These are phyloP conservation scores for Aphanomyces euteiches DNA, from an alignment of 352 stramenopile genomes.

Conservation along the genomic window DNA sequence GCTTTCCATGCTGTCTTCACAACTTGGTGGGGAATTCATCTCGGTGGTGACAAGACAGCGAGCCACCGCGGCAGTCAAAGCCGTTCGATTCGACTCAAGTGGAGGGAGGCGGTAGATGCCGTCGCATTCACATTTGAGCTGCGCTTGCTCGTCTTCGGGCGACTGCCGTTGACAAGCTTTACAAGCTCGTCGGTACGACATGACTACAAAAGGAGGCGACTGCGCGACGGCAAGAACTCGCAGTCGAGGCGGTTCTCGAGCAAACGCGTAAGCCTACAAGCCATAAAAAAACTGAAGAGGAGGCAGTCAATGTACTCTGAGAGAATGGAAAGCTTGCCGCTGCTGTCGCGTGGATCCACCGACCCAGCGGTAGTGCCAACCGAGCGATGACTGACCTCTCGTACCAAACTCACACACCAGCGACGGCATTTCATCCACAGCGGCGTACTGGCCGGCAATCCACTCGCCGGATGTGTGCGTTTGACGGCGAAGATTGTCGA, in stretches of 20 bases:
- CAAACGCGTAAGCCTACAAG: slow-evolving; percentile 24
- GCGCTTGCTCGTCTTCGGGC: slow-evolving; percentile 18
- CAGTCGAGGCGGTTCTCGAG: neutral
- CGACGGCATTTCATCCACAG: slow-evolving; percentile 9
- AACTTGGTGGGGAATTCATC: neutral
- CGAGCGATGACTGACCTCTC: slow-evolving; percentile 17
- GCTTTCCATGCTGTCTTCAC: slow-evolving; percentile 2
- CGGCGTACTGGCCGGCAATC: slow-evolving; percentile 29
- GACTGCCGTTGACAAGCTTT: slow-evolving; percentile 27
- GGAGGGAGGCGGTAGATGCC: slow-evolving; percentile 6
- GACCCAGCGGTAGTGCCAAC: slow-evolving; percentile 28
- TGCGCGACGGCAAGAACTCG: slow-evolving; percentile 7
- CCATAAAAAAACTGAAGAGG: neutral
- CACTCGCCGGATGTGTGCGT: slow-evolving; percentile 24
- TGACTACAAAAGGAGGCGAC: slow-evolving; percentile 27
- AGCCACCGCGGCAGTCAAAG: too few relatives aligned
- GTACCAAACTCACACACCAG: slow-evolving; percentile 21
- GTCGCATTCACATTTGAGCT: slow-evolving; percentile 24
- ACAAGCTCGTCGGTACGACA: slow-evolving; percentile 28
- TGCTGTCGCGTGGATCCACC: slow-evolving; percentile 25
- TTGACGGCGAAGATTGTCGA: slow-evolving; percentile 19
- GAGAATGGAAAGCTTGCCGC: slow-evolving; percentile 19
- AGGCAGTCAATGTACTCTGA: slow-evolving; percentile 1
- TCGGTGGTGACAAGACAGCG: too few relatives aligned
- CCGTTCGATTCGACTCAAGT: too few relatives aligned